phyloP scores from a whole-genome alignment of 805 yeast species.

The Grigorovia transvaalensis region DNA sequence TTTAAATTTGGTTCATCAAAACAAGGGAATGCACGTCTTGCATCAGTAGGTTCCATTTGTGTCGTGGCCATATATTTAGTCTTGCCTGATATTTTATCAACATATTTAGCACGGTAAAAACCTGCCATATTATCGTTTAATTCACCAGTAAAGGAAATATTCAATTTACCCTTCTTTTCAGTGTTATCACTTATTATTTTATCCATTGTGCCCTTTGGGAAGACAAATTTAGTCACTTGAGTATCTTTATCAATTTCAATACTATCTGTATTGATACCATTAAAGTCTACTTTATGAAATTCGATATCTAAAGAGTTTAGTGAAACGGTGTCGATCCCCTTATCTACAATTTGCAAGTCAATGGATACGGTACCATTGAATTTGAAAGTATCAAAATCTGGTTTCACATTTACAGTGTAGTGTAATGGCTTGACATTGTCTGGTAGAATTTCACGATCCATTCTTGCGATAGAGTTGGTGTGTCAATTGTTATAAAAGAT shows the following conservation, averaged over 20 bases:
- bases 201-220: slow-evolving; percentile 34
- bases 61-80: slow-evolving; percentile 71
- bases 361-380: slow-evolving; percentile 47
- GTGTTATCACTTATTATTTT: slow-evolving; percentile 12
- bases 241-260: slow-evolving; percentile 39
- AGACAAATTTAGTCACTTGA: slow-evolving; percentile 54
- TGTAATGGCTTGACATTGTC: slow-evolving; percentile 59
- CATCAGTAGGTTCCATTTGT: slow-evolving; percentile 81
- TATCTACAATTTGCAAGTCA: slow-evolving; percentile 42
- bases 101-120: slow-evolving; percentile 61
- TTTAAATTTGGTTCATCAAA: slow-evolving; percentile 77
- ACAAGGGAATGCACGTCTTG: slow-evolving; percentile 80
- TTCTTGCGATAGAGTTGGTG: slow-evolving; percentile 2
- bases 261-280: slow-evolving; percentile 32
- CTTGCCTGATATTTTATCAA: slow-evolving; percentile 44
- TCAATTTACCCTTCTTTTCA: slow-evolving; percentile 23
- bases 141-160: slow-evolving; percentile 47
- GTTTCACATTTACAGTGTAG: slow-evolving; percentile 60
- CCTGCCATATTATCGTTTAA: slow-evolving; percentile 77
- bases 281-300: slow-evolving; percentile 38
- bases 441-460: slow-evolving; percentile 43
- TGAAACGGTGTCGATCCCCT: slow-evolving; percentile 33
- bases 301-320: slow-evolving; percentile 61
- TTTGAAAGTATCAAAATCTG: slow-evolving; percentile 48
- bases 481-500: neutral